Evolutionary conservation across 495 filamentous ascomycete species (phyloP).

Genomic region (Terfezia boudieri): DNA sequence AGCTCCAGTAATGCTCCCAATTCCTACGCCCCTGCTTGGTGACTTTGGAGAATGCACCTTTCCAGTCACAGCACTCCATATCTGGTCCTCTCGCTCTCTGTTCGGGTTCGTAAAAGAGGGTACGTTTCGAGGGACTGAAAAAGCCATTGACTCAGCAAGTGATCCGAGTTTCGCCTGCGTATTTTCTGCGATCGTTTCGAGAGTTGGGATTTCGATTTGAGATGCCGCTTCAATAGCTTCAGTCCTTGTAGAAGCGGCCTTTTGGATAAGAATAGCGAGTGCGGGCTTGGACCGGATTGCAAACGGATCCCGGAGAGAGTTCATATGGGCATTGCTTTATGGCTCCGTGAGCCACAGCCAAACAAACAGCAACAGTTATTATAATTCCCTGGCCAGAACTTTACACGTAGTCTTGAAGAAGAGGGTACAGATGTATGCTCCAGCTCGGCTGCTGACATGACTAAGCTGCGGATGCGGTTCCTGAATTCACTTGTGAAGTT

Average conservation of each 20-base stretch:
- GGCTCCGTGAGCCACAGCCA: too few species aligned
- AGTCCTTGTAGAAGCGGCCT: not conserved
- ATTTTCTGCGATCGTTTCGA: not conserved
- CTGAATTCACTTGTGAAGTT: too few species aligned
- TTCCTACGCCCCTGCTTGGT: constrained; percentile 21
- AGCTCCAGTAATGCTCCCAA: constrained; percentile 25
- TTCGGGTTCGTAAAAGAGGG: constrained; percentile 49
- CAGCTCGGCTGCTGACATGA: too few species aligned
- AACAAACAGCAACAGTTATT: too few species aligned
- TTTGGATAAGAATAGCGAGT: constrained; percentile 24
- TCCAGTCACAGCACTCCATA: constrained; percentile 33
- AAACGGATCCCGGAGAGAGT: constrained; percentile 29
- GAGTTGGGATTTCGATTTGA: not conserved
- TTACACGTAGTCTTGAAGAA: too few species aligned
- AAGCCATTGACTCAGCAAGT: constrained; percentile 31
- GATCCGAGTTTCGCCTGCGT: not conserved
- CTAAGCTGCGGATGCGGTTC: too few species aligned
- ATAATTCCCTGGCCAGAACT: too few species aligned
- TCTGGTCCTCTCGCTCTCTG: constrained; percentile 41
- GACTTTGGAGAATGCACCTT: not conserved
- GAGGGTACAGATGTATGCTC: too few species aligned
- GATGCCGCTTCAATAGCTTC: not conserved
- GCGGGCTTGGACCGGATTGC: constrained; percentile 27
- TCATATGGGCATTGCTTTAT: constrained; percentile 23
- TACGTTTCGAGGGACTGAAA: constrained; percentile 40